Base-by-base conservation (phyloP, 2,329 filamentous ascomycete genomes). In the Phoma sp. region DNA sequence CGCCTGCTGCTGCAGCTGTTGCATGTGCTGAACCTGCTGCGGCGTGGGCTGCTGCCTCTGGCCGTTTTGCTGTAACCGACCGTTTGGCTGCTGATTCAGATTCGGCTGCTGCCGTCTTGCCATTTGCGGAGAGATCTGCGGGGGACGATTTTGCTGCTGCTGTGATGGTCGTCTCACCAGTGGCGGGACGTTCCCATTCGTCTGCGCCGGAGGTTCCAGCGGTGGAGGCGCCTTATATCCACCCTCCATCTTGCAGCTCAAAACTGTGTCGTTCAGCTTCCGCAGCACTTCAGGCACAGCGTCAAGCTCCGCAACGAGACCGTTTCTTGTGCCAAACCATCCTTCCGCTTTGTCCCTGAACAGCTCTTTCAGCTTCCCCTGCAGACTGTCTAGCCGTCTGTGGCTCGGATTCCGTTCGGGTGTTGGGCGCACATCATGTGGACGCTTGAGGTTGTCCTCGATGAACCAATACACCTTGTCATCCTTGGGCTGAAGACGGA, bases 261-360 rank as follows among this genome's bases (percentile, higher is more conserved):
- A 50, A 6, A 81, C 71, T 21, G 71, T 57, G 22, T 72, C 67
- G 54, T 81, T 70, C 6, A 81, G 62, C 40, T 65, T 70, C 40
- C 64, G 58, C 27, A 81, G 44, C 13, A 73, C 75, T 27, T 70
- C 65, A 15, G 64, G 67, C 12, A 78, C 62, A 1, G 74, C 76
- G 13, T 71, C 63, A 12, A 73, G 54, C 2, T 73, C 62, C 9
- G 76, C 74, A 1, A 79, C 60, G 8, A 78, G 62, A 8, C 76
- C 74, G 13, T 68, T 74, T 1, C 70, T 63, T 10, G 77, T 64
- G 1, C 77, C 78, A 15, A 67, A 67, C 75, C 77, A 79, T 12
- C 69, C 64, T 12, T 71, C 53, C 3, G 70, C 70, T 6, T 62
- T 65, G 5, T 61, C 50, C 29, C 56, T 63, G 51, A 72, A 78